Evolutionary conservation across 768 basidiomycete genomes (phyloP), one percentile per base, ranked within the genome.

Genomic region (Suillus subluteus): DNA sequence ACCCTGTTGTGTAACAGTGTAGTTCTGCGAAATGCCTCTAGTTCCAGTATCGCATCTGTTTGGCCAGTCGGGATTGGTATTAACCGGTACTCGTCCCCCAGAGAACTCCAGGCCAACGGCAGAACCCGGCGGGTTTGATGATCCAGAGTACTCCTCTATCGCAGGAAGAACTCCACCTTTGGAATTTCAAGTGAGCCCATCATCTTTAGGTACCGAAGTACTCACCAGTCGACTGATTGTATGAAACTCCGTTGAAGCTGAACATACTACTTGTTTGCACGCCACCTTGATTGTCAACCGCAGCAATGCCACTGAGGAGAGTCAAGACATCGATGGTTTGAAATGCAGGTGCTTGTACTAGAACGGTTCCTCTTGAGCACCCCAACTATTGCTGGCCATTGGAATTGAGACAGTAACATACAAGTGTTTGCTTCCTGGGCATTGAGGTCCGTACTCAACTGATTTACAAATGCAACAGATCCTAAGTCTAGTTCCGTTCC

Each of bases 1-100:
- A 30, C 71, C 71, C 54, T 72, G 71, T 56, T 73, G 71, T 32
- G n/a, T 16, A 18, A 72, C 18, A 1, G 61, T 46, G 21, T 54
- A 67, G 38, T 65, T 67, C 35, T 30, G 58, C 6, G 9, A 2
- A 23, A 67, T 13, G 46, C 66, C 66, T 26, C 12, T 38, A 40
- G 16, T 40, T 23, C 38, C 58, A 9, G 38, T 9, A 26, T 59
- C 23, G 38, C 16, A 15, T 16, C 4, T 8, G 38, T 16, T 38
- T 15, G 38, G 38, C 38, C 58, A 59, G 8, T 40, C 16, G 18
- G 15, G 5, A 26, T 8, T 59, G 16, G 16, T 40, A 40, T 59
- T 23, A 0, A 40, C 37, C 16, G 58, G 58, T 12, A 59, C 58
- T 26, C 18, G 2, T 16, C 58, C 58, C 16, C 58, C 58, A 18